Conservation (phyloP, 306 rosid genomes). For the Castanopsis chinensis region DNA sequence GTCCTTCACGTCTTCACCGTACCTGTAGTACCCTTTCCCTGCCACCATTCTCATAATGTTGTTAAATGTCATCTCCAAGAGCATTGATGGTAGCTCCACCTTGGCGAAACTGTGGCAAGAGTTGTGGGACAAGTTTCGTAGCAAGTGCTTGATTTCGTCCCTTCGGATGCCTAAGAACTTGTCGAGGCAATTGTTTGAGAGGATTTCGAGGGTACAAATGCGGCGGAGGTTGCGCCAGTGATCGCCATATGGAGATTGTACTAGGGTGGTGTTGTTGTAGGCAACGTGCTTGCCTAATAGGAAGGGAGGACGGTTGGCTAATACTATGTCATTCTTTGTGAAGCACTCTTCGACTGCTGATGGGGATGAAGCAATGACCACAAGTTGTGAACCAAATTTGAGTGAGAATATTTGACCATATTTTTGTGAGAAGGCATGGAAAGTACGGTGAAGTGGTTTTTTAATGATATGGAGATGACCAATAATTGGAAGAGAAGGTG, state of each 20-base stretch:
- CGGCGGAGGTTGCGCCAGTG: conserved; percentile 88
- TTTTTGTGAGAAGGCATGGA: conserved; percentile 32
- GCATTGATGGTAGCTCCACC: conserved; percentile 36
- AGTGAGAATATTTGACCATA: conserved; percentile 40
- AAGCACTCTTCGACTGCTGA: conserved; percentile 58
- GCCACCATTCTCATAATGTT: conserved; percentile 61
- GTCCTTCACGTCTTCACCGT: conserved; percentile 13
- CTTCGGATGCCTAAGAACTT: conserved; percentile 26
- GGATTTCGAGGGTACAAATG: conserved; percentile 53
- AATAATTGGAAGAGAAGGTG: conserved; percentile 48
- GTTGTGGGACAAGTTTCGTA: conserved; percentile 13
- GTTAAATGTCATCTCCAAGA: conserved; percentile 54
- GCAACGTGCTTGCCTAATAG: conserved; percentile 33
- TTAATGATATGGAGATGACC: conserved; percentile 58
- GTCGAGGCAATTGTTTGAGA: conserved; percentile 37
- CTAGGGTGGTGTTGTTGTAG: conserved; percentile 38
- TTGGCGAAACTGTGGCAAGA: conserved; percentile 10
- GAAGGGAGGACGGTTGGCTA: conserved; percentile 46
- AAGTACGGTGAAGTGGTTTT: conserved; percentile 31
- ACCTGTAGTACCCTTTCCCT: conserved; percentile 59
- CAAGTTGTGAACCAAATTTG: conserved; percentile 29
- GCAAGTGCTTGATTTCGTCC: conserved; percentile 39
- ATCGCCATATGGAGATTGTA: conserved; percentile 48
- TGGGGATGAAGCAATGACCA: conserved; percentile 45
- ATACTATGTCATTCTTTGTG: conserved; percentile 55